Evolutionary conservation across 2,329 filamentous ascomycete genomes (phyloP), one percentile per base, ranked within the genome.

Genomic region (Colletotrichum lupini): DNA sequence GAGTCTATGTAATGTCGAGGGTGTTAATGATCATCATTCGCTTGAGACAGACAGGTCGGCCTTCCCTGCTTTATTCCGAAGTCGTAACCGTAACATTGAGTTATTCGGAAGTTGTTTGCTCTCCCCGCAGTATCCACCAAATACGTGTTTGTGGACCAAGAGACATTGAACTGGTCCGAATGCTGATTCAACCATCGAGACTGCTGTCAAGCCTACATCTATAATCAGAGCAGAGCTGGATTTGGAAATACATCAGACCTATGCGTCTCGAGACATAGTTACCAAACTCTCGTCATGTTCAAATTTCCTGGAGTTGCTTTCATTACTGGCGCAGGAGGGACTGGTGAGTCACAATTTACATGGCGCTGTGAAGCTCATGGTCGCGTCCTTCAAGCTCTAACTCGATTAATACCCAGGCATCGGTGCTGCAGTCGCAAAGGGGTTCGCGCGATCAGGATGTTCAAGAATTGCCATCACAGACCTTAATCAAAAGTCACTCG

Each of bases 401-500:
- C 32, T 9, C 8, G 4, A 37, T 30, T 49, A 5, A 26, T 26
- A 19, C 16, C 4, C 1, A 89, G 89, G 89, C 37, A 91, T 91
- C 73, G 89, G 89, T 3, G 86, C 85, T 2, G 88, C 88, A 1
- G 85, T 88, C 2, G 86, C 86, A 11, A 85, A 80, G 69, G 86
- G 83, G 0, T 89, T 91, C 76, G 87, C 83, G 1, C 79, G 78
- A 2, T 84, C 85, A 0, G 88, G 88, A 14, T 89, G 88, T 77
- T 78, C 83, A 0, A 81, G 80, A n/a, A 82, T 91, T 14, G 87
- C 85, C 58, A 87, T 91, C 62, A 89, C 88, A 14, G 89, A 91
- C 75, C 80, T 89, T 67, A 84, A 87, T 73, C 77, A 76, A 3
- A 76, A 75, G 1, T 81, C 86, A 0, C 79, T 88, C 6, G 76